Conservation (phyloP, 2,329 filamentous ascomycete genomes). For the Endoconidiophora laricicola region DNA sequence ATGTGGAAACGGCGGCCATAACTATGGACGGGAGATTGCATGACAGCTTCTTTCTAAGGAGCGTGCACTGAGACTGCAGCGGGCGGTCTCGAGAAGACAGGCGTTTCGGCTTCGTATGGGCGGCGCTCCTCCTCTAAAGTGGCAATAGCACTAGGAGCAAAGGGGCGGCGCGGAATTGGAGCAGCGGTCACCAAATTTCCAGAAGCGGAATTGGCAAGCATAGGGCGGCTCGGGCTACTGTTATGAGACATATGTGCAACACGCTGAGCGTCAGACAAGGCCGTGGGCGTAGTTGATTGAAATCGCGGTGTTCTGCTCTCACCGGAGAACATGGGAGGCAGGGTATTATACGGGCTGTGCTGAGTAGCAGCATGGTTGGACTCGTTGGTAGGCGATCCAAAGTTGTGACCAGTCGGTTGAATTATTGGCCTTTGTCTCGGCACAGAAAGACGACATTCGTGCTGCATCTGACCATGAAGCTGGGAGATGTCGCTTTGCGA, state of each 20-base stretch:
- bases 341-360: background rate
- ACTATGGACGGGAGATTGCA: background rate
- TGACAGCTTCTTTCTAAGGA: constrained; percentile 11
- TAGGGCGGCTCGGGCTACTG: constrained; percentile 4
- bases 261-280: background rate
- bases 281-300: constrained; percentile 6
- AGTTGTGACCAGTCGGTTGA: background rate
- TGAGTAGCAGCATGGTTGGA: constrained; percentile 1
- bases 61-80: constrained; percentile 11
- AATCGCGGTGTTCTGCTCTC: constrained; percentile 1
- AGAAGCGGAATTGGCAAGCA: background rate
- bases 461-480: constrained; percentile 7
- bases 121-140: constrained; percentile 11
- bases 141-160: constrained; percentile 12
- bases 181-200: constrained; percentile 8
- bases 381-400: constrained; percentile 3
- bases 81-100: constrained; percentile 6
- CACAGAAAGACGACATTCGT: constrained; percentile 7
- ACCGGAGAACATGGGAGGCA: constrained; percentile 5
- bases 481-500: constrained; percentile 13
- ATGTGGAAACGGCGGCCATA: background rate
- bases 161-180: constrained; percentile 9
- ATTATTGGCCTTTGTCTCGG: constrained; percentile 7
- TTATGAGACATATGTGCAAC: constrained; percentile 4
- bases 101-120: constrained; percentile 7